A percentile compares a stretch with the other conserved stretches of the same genome.
Conservation (phyloP, 139 green algal species). For the Coelastrella sp. region DNA sequence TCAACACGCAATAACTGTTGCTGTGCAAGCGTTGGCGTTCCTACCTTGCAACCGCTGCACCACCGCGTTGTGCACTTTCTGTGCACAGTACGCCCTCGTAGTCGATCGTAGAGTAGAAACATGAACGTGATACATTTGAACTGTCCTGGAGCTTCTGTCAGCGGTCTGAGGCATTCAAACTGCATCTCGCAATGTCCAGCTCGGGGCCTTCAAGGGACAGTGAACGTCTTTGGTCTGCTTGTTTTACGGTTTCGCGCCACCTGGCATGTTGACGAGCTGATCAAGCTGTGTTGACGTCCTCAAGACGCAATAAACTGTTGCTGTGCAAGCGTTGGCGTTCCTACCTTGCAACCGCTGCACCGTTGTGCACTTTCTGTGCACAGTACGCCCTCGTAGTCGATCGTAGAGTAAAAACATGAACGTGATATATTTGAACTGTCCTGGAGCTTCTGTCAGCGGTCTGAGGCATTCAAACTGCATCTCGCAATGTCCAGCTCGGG, state of each 20-base stretch:
- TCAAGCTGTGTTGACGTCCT: too few species aligned
- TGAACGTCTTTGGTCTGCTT: too few species aligned
- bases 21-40: neutral
- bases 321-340: neutral
- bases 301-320: neutral
- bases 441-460: neutral
- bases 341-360: neutral
- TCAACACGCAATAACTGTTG: neutral
- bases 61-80: neutral
- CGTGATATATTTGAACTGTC: neutral
- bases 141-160: neutral
- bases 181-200: neutral
- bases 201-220: neutral
- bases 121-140: neutral
- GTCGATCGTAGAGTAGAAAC: neutral
- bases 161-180: neutral
- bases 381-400: neutral
- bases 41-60: neutral
- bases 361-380: neutral
- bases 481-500: neutral
- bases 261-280: too few species aligned
- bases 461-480: neutral
- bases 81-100: neutral
- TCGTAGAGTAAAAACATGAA: neutral
- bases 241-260: too few species aligned